phyloP scores from a whole-genome alignment of 352 stramenopile genomes.

The Phytophthora hibernalis region DNA sequence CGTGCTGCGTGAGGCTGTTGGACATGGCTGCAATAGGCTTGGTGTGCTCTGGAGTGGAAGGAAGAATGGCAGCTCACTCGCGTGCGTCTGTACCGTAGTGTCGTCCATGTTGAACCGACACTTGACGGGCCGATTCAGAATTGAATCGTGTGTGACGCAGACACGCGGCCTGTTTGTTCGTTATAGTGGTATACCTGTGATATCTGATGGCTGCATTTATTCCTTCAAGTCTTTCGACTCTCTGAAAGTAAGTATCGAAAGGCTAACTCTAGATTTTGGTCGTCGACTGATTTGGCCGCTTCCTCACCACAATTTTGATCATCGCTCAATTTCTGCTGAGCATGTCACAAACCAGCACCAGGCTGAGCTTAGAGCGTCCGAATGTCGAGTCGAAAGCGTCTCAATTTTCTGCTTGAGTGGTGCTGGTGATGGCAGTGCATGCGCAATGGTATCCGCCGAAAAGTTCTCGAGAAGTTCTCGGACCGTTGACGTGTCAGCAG shows the following conservation, averaged over 20 bases:
- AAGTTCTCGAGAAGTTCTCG: neutral
- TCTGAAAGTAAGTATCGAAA: neutral
- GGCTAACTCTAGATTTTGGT: neutral
- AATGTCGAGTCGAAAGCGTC: too few relatives aligned
- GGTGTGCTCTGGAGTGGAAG: conserved; percentile 10
- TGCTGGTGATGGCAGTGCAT: conserved; percentile 1
- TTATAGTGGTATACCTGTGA: neutral
- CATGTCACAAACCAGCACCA: conserved; percentile 26
- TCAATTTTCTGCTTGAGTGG: too few relatives aligned
- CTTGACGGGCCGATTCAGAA: conserved; percentile 3
- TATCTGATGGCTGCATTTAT: neutral
- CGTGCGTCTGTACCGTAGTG: neutral
- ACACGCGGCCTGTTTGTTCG: neutral
- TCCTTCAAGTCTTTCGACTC: neutral
- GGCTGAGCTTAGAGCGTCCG: too few relatives aligned
- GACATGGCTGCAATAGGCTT: conserved; percentile 20
- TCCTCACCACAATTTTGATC: conserved; percentile 22
- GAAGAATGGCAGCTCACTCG: conserved; percentile 3
- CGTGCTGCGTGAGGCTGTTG: conserved; percentile 25
- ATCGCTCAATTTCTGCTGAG: conserved; percentile 28
- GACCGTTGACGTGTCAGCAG: too few relatives aligned
- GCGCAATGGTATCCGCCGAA: conserved; percentile 4
- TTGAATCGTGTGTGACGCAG: neutral
- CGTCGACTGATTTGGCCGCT: neutral
- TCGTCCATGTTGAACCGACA: conserved; percentile 24